Percentiles rank a stretch among this genome's conserved stretches.
These are phyloP conservation scores for Aspergillus haitiensis DNA, from an alignment of 495 filamentous ascomycete species.

Conservation along the genomic window DNA sequence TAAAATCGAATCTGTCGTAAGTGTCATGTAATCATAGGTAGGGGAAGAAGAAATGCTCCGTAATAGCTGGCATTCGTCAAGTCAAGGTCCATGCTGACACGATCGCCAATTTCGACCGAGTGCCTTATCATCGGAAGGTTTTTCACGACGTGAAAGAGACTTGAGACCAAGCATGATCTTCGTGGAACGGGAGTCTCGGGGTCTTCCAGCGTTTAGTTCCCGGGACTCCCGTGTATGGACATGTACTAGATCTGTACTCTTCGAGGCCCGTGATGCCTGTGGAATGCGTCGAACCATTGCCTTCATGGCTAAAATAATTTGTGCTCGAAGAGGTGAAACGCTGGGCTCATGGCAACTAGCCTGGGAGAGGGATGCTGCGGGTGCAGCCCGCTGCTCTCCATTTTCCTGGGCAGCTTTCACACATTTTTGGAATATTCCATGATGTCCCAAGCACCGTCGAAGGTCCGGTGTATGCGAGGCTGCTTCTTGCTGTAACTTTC, in stretches of 20 bases:
- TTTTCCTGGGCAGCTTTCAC: conserved; percentile 18
- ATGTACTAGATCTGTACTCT: conserved; percentile 1
- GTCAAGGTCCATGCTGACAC: background rate
- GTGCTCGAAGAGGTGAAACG: conserved; percentile 3
- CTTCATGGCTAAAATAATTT: conserved; percentile 17
- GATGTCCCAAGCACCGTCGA: conserved; percentile 23
- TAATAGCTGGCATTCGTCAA: background rate
- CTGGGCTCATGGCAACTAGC: background rate
- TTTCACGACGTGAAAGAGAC: background rate
- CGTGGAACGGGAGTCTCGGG: background rate
- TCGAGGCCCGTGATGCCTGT: background rate
- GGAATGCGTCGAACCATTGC: conserved; percentile 10
- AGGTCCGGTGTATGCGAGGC: conserved; percentile 17
- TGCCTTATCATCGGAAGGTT: background rate
- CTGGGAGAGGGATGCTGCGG: background rate
- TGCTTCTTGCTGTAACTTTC: conserved; percentile 19
- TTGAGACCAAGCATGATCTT: background rate
- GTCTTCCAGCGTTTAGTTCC: background rate
- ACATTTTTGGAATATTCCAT: conserved; percentile 20
- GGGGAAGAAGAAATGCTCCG: background rate
- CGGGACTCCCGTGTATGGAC: background rate
- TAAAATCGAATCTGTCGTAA: background rate
- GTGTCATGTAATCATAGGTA: background rate
- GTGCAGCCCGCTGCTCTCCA: background rate
- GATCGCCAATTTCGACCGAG: background rate